Evolutionary conservation across 192 early-diverging fungal genomes (phyloP), one percentile per base, ranked within the genome.

Genomic region (Coemansia sp.): DNA sequence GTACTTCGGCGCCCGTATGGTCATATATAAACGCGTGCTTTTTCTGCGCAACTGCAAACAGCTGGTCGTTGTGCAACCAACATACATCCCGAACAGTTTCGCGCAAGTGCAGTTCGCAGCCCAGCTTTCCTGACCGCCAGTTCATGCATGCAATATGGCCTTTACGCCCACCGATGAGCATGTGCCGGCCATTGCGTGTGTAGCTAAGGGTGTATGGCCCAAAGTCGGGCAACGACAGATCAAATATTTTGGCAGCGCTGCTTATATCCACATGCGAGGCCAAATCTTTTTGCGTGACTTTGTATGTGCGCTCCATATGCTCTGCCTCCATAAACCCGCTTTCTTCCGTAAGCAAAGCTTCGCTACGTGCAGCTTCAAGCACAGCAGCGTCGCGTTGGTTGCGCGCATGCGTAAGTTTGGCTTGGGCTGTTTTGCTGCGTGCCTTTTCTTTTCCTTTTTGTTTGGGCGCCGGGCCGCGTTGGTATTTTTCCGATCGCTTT

Each of bases 31-130:
- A 98, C 0, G 89, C 93, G 64, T 93, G 89, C 76, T 92, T 90
- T 72, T 97, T 96, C 85, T 98, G 96, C 19, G 96, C 96, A 25
- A 90, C 94, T 10, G 96, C 96, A 74, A 95, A 92, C 82, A 96
- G 69, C 19, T 84, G 92, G 79, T 96, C 89, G 78, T 98, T 94
- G 66, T 98, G 96, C 47, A 98, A 88, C 94, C 94, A 98, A 29
- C 84, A 87, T 59, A 95, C 94, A 83, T 95, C 94, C 23, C 93
- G 89, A 0, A 96, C 85, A 2, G 92, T 92, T 74, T 98, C 96
- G 32, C 85, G 87, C 39, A 98, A 79, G 62, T 96, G 91, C 37
- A 94, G 59, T 66, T 98, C 96, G 69, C 85, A 89, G 10, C 72
- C 85, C 19, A 94, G 76, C 29, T 79, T 87, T n/a, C 89, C 89